A percentile compares a stretch with the other conserved stretches of the same genome.
These are phyloP conservation scores for Pelargonium myrrhifolium DNA, from an alignment of 441 rosid species.

Conservation along the genomic window DNA sequence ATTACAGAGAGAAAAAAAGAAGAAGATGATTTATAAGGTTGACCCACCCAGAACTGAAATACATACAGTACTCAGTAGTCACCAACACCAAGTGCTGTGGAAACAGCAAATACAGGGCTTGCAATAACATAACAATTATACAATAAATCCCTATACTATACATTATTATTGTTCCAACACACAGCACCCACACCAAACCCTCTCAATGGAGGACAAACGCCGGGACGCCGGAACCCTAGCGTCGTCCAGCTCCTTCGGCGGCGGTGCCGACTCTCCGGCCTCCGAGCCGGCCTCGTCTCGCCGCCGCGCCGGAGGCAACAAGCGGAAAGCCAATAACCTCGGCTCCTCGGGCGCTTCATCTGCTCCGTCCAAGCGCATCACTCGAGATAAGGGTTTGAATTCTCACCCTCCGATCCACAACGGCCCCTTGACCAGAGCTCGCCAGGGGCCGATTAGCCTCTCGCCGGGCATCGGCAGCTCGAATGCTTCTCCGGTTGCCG, in stretches of 20 bases:
- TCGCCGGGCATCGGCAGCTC: conserved; percentile 15
- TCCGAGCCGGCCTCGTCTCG: conserved; percentile 54
- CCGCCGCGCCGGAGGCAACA: conserved; percentile 61
- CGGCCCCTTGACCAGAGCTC: conserved; percentile 90
- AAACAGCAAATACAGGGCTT: conserved; percentile 12
- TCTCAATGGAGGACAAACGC: conserved; percentile 51
- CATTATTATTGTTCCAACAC: too few species aligned
- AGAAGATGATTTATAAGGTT: neutral
- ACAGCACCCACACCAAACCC: conserved; percentile 2
- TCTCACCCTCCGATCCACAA: conserved; percentile 56
- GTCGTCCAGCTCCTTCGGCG: conserved; percentile 30
- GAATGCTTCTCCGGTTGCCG: conserved; percentile 21
- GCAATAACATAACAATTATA: too few species aligned
- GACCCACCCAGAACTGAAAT: too few species aligned
- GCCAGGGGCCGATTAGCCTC: conserved; percentile 53
- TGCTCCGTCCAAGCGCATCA: conserved; percentile 55
- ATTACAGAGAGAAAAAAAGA: too few species aligned
- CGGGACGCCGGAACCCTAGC: conserved; percentile 33
- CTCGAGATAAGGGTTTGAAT: conserved; percentile 67
- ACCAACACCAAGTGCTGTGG: conserved; percentile 19
- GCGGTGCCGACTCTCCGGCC: conserved; percentile 42
- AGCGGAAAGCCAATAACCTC: conserved; percentile 57
- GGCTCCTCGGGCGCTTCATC: conserved; percentile 40
- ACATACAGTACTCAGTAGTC: too few species aligned
- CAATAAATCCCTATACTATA: too few species aligned